phyloP scores from a whole-genome alignment of 257 asterid genomes.

The Linaria vulgaris region DNA sequence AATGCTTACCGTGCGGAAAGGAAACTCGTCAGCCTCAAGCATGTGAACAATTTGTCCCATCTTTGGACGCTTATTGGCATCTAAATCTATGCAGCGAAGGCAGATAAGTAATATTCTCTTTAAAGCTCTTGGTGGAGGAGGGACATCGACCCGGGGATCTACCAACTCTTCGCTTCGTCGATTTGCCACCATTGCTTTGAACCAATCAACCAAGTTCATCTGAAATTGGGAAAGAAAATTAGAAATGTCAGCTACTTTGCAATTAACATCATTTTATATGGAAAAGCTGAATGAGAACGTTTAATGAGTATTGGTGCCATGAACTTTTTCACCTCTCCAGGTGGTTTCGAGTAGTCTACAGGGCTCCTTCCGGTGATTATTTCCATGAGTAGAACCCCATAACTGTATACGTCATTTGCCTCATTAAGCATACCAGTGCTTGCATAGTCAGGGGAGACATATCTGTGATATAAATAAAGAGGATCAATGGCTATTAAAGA shows the following conservation, averaged over 20 bases:
- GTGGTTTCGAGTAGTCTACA: conserved; percentile 82
- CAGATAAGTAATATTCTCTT: conserved; percentile 77
- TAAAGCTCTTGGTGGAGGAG: conserved; percentile 77
- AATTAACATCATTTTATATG: neutral
- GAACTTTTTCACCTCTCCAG: conserved; percentile 66
- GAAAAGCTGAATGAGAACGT: neutral
- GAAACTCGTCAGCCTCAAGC: conserved; percentile 95
- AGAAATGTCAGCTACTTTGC: neutral
- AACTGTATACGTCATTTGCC: conserved; percentile 89
- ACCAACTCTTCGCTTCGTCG: conserved; percentile 79
- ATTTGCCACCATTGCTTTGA: conserved; percentile 85
- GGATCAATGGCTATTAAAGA: conserved; percentile 8
- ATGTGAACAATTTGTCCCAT: conserved; percentile 97
- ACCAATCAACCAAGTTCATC: conserved; percentile 98
- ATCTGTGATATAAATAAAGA: conserved; percentile 46
- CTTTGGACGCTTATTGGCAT: conserved; percentile 90
- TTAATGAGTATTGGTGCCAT: neutral
- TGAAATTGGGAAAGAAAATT: conserved; percentile 35
- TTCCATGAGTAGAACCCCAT: conserved; percentile 95
- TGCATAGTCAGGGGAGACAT: conserved; percentile 98
- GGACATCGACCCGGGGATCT: conserved; percentile 68
- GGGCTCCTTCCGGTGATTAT: conserved; percentile 86
- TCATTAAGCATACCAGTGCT: conserved; percentile 97
- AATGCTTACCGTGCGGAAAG: conserved; percentile 66
- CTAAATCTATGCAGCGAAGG: conserved; percentile 88